These are phyloP conservation scores for Clonostachys chloroleuca DNA, from an alignment of 2,329 filamentous ascomycete species.

Conservation along the genomic window DNA sequence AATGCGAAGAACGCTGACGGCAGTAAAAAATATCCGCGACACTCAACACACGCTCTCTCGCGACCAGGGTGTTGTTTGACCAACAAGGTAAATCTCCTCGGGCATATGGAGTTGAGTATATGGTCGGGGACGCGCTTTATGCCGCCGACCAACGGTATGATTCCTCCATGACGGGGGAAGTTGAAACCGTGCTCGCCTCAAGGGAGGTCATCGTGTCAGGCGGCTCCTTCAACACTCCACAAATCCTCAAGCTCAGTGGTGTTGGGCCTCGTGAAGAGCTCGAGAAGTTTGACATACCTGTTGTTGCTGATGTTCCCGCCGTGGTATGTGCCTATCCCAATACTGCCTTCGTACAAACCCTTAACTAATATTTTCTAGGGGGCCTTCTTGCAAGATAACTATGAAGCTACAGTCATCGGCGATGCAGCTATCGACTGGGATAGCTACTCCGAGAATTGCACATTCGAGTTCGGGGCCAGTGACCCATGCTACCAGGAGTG, in stretches of 20 bases:
- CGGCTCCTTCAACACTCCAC: constrained; percentile 48
- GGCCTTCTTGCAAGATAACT: constrained; percentile 54
- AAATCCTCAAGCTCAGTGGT: constrained; percentile 47
- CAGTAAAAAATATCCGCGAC: constrained; percentile 1
- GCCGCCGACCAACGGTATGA: constrained; percentile 6
- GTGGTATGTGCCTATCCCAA: constrained; percentile 27
- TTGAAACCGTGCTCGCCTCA: neutral
- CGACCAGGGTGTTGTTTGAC: constrained; percentile 18
- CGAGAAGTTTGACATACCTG: constrained; percentile 25
- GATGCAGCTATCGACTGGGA: constrained; percentile 6
- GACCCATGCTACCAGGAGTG: constrained; percentile 32
- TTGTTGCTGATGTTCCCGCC: constrained; percentile 49
- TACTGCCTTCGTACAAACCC: too few relatives aligned
- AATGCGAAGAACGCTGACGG: neutral
- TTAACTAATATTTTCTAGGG: constrained; percentile 12
- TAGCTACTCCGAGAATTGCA: constrained; percentile 18
- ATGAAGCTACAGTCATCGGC: constrained; percentile 26
- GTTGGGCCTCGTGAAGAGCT: constrained; percentile 35
- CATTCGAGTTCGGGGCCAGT: constrained; percentile 8
- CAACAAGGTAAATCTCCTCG: constrained; percentile 9
- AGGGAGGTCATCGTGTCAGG: constrained; percentile 43
- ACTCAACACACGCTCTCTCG: constrained; percentile 4
- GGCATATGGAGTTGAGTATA: constrained; percentile 29
- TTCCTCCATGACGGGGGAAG: constrained; percentile 1
- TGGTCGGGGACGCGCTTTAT: constrained; percentile 10